Evolutionary conservation across 331 rosid species (phyloP), one percentile per base, ranked within the genome.

Genomic region (Malus hybrid): DNA sequence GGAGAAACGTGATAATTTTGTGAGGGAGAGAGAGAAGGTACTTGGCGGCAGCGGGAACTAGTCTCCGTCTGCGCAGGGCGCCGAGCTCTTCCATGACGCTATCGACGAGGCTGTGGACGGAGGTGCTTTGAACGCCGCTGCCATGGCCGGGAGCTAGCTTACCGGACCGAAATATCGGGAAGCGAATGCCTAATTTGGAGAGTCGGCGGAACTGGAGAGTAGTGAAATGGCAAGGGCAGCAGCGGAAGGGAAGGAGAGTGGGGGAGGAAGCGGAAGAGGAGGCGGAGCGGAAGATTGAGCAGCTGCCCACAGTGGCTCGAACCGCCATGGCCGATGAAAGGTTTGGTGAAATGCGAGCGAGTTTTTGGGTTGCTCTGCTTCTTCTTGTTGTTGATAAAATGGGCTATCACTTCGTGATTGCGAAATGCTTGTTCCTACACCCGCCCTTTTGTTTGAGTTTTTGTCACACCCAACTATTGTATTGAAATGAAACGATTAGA

Each of bases 51-150:
- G 91, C 80, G 69, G 83, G 79, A 34, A 84, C 85, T 80, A 75
- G 79, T 74, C 82, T 80, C 69, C 87, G 83, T 57, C 71, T 67
- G 60, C 90, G 96, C 60, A 70, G 56, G 73, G 80, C 64, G 12
- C 69, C 76, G 36, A 92, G 92, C 85, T 90, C 97, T 69, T 90
- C 91, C 82, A 90, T 76, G 80, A 93, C 86, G 80, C 46, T 65
- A 2, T 93, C 87, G 59, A 91, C 83, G 44, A 94, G 80, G 77
- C 91, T 86, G 44, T 81, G 91, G 52, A 90, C 18, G 75, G 89
- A 82, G 80, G 82, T 86, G 56, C 75, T 48, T 44, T 81, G 87
- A 85, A 67, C 14, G 71, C 74, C 80, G 44, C 73, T 91, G 44
- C 71, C 94, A 75, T 69, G 70, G 11, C 62, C 62, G 68, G 79